A percentile compares a stretch with the other conserved stretches of the same genome.
phyloP scores from a whole-genome alignment of 129 eudicot species.

The Centaurea solstitialis region DNA sequence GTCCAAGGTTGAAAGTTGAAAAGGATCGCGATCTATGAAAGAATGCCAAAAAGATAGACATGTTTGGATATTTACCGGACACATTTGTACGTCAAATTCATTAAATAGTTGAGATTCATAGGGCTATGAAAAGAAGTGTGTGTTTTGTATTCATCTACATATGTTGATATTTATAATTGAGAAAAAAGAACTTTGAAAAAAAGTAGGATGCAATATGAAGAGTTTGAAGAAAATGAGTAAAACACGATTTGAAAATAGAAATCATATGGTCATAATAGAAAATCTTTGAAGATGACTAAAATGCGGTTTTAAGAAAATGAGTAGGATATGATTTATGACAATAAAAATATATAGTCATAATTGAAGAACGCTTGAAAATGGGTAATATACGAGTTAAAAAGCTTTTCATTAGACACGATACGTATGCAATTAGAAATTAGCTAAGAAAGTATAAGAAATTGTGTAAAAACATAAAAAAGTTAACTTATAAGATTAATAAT shows the following conservation, averaged over 20 bases:
- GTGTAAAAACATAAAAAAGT: too few species aligned
- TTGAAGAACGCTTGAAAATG: background rate
- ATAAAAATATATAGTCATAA: too few species aligned
- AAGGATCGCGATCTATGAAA: too few species aligned
- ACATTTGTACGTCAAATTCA: background rate
- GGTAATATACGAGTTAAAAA: background rate
- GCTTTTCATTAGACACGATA: too few species aligned
- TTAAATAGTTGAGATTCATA: background rate
- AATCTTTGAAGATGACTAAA: too few species aligned
- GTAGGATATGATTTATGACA: background rate
- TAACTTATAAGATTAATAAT: too few species aligned
- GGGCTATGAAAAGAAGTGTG: background rate
- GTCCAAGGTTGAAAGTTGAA: too few species aligned
- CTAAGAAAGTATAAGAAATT: too few species aligned
- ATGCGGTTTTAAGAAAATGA: background rate
- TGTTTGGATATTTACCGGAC: background rate
- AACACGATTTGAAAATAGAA: background rate
- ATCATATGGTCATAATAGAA: background rate
- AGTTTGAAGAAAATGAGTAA: background rate
- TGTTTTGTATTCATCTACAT: background rate
- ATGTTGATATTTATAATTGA: too few species aligned
- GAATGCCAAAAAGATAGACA: background rate
- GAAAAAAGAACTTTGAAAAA: too few species aligned
- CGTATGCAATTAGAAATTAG: too few species aligned
- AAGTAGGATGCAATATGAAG: background rate